Conservation (phyloP, 1,284 basidiomycete genomes). For the Thelephora terrestris region DNA sequence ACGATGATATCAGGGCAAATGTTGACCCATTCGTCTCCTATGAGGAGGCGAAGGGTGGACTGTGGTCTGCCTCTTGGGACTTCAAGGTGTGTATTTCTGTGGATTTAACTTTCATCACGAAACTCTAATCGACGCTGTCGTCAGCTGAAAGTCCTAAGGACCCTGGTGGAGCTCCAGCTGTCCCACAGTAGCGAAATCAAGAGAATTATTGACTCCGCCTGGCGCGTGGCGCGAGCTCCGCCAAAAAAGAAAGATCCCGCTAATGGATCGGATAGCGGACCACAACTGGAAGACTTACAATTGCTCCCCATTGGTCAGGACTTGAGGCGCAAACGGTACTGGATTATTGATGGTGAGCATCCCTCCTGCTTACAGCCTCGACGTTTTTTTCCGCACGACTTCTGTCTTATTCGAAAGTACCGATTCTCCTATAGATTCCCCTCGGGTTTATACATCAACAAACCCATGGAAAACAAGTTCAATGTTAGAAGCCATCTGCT, state of each 20-base stretch:
- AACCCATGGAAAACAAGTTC: constrained; percentile 80
- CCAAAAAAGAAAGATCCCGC: constrained; percentile 65
- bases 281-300: constrained; percentile 51
- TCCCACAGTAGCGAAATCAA: constrained; percentile 57
- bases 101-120: neutral
- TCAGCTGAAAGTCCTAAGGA: constrained; percentile 68
- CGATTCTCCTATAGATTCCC: constrained; percentile 48
- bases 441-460: constrained; percentile 67
- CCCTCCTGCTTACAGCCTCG: constrained; percentile 24
- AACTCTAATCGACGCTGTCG: constrained; percentile 4
- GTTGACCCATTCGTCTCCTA: constrained; percentile 48
- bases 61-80: constrained; percentile 68
- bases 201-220: constrained; percentile 64
- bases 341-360: constrained; percentile 75
- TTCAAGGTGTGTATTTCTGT: constrained; percentile 48
- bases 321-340: constrained; percentile 59
- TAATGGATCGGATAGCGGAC: constrained; percentile 42
- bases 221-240: constrained; percentile 72
- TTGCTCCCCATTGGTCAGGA: constrained; percentile 67
- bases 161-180: constrained; percentile 72
- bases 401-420: too few relatives aligned
- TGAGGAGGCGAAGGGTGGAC: constrained; percentile 45
- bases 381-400: constrained; percentile 10
- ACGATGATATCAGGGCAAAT: constrained; percentile 52
- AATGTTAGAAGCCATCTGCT: constrained; percentile 57